phyloP scores from a whole-genome alignment of 192 early-diverging fungal species.

The Polychytrium aggregatum region DNA sequence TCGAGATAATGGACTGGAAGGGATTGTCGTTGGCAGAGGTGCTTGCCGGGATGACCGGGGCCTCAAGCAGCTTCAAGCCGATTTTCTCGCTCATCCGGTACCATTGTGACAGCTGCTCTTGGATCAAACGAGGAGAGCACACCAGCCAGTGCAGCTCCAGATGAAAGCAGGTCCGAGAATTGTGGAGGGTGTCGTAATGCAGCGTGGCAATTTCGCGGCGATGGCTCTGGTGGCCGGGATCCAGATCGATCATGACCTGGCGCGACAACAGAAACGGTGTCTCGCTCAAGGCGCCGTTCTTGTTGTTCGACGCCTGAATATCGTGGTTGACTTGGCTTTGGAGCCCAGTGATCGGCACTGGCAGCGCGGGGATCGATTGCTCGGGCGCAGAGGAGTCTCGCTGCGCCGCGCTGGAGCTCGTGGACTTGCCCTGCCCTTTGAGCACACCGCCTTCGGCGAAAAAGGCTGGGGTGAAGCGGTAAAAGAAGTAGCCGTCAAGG shows the following conservation, averaged over 20 bases:
- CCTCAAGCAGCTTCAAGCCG: constrained; percentile 83
- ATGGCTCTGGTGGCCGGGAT: constrained; percentile 62
- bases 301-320: too few relatives aligned
- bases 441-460: too few relatives aligned
- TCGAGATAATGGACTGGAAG: constrained; percentile 64
- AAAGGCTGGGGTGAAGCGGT: constrained; percentile 34
- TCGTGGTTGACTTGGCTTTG: too few relatives aligned
- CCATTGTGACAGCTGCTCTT: constrained; percentile 79
- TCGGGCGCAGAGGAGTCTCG: too few relatives aligned
- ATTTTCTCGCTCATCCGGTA: constrained; percentile 67
- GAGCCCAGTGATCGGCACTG: too few relatives aligned
- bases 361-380: too few relatives aligned
- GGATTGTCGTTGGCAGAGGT: constrained; percentile 69
- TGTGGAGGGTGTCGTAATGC: constrained; percentile 85
- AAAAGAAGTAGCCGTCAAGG: constrained; percentile 86
- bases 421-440: too few relatives aligned
- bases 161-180: constrained; percentile 80
- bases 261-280: constrained; percentile 51
- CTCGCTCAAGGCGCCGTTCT: too few relatives aligned
- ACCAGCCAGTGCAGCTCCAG: constrained; percentile 92
- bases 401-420: too few relatives aligned
- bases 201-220: constrained; percentile 73
- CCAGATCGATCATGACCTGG: constrained; percentile 69
- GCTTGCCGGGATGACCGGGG: constrained; percentile 61
- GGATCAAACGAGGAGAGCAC: constrained; percentile 78